A percentile compares a stretch with the other conserved stretches of the same genome.
phyloP scores from a whole-genome alignment of 768 basidiomycete species.

The Suillus ampliporus region DNA sequence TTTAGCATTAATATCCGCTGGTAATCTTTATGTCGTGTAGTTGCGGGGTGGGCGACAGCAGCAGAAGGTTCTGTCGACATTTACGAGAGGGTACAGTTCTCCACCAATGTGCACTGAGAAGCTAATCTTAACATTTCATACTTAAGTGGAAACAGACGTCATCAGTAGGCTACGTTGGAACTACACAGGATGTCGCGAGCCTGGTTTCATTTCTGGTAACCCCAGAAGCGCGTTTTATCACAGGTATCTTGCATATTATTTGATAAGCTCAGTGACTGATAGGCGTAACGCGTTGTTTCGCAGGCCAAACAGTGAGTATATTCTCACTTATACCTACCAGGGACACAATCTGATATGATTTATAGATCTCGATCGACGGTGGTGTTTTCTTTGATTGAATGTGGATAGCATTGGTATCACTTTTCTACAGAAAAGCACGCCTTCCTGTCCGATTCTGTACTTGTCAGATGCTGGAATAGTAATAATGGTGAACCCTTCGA shows the following conservation, averaged over 20 bases:
- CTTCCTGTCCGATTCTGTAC: too few species aligned
- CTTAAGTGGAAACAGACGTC: slow-evolving; percentile 19
- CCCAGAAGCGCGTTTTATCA: slow-evolving; percentile 39
- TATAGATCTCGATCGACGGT: slow-evolving; percentile 33
- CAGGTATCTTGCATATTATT: slow-evolving; percentile 30
- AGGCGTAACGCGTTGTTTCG: background rate
- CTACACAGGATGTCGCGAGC: slow-evolving; percentile 38
- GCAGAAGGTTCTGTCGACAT: slow-evolving; percentile 20
- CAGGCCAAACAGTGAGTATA: slow-evolving; percentile 33
- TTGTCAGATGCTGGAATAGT: too few species aligned
- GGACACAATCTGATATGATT: background rate
- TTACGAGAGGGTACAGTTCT: slow-evolving; percentile 18
- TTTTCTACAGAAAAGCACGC: too few species aligned
- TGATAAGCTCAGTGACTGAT: background rate
- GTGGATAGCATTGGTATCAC: too few species aligned
- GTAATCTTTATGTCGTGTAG: slow-evolving; percentile 16
- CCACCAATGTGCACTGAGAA: background rate
- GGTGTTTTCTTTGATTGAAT: slow-evolving; percentile 31
- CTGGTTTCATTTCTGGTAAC: slow-evolving; percentile 44
- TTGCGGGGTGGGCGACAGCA: slow-evolving; percentile 20
- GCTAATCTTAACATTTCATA: slow-evolving; percentile 2
- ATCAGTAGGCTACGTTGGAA: slow-evolving; percentile 29
- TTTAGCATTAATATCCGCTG: background rate
- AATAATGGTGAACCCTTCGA: too few species aligned
- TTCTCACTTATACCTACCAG: background rate